Base-by-base conservation (phyloP, 2,329 filamentous ascomycete genomes). In the Apiospora aurea region DNA sequence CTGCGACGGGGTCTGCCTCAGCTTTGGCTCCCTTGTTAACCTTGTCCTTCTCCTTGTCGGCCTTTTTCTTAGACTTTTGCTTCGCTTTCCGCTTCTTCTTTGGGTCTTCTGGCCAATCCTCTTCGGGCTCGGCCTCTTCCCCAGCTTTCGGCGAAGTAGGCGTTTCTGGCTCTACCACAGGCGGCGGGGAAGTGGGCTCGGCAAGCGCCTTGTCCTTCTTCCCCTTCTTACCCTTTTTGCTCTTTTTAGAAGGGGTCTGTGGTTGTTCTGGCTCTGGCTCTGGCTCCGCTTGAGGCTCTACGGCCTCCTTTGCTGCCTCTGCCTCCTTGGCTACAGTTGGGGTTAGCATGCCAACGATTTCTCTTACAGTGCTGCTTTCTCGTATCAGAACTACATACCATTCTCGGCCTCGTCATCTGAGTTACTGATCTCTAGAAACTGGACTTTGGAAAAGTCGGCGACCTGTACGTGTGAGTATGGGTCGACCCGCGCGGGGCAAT, bases 51-150 rank as follows among this genome's bases (percentile, higher is more conserved):
- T 70, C 70, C 49, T 75, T 74, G 43, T 72, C 66, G 57, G 72
- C 72, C 64, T 75, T 71, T 53, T 74, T 75, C 71, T 71, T 75
- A 21, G 57, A 11, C 69, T 74, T 61, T 73, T 73, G 61, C 73
- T 73, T 41, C 72, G 73, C 34, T 73, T 74, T 69, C 73, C 74
- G 10, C 73, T 72, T 51, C 72, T 72, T 51, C 67, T 74, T 74
- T 0, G 72, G 43, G 43, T 69, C 61, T 51, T 61, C 69, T 47
- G 61, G 13, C 38, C 46, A 18, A 18, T 43, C 70, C 61, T 47
- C 61, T 43, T 68, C 61, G 34, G 49, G n/a, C 21, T 49, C 53
- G 26, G 43, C 34, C 66, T 67, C 53, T 69, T 34, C 51, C 53
- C 70, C 49, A 64, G 34, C 34, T 41, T 64, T 64, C 4, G 57